phyloP scores from a whole-genome alignment of 2,329 filamentous ascomycete species.

The Fonsecaea multimorphosa region DNA sequence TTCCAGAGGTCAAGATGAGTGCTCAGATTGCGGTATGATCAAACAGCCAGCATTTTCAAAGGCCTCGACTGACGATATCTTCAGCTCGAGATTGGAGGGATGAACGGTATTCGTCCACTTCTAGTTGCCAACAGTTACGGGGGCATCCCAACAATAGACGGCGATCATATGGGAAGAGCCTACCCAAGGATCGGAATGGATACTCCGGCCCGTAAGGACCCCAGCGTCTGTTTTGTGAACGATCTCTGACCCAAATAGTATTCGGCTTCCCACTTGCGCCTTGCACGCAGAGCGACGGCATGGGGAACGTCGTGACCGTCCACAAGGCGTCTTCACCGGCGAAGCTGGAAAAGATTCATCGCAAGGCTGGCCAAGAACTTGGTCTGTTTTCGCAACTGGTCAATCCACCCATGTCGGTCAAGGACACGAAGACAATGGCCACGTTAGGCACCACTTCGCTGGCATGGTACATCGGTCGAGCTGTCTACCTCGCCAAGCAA shows the following conservation, averaged over 20 bases:
- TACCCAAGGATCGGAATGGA: conserved; percentile 18
- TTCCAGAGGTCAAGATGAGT: conserved; percentile 39
- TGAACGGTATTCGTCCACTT: conserved; percentile 67
- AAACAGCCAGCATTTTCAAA: conserved; percentile 37
- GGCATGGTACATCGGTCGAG: conserved; percentile 43
- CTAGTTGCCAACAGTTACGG: conserved; percentile 51
- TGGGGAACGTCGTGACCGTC: conserved; percentile 50
- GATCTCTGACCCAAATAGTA: conserved; percentile 12
- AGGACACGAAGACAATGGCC: conserved; percentile 44
- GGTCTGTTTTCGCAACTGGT: conserved; percentile 48
- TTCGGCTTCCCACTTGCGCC: conserved; percentile 19
- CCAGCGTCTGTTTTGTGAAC: background rate
- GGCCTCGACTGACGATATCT: conserved; percentile 11
- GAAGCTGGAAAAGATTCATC: conserved; percentile 43
- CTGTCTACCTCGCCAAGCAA: conserved; percentile 40
- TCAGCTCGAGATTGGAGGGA: conserved; percentile 58
- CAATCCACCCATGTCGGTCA: conserved; percentile 48
- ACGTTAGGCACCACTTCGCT: conserved; percentile 47
- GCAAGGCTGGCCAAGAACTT: conserved; percentile 35
- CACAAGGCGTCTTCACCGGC: conserved; percentile 49
- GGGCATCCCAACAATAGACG: conserved; percentile 50
- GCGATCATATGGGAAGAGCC: conserved; percentile 51
- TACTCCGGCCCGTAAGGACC: conserved; percentile 11
- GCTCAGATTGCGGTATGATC: conserved; percentile 40
- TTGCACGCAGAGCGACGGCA: conserved; percentile 47